Base-by-base conservation (phyloP, 179 eudicot species). In the Drosera spatulata region DNA sequence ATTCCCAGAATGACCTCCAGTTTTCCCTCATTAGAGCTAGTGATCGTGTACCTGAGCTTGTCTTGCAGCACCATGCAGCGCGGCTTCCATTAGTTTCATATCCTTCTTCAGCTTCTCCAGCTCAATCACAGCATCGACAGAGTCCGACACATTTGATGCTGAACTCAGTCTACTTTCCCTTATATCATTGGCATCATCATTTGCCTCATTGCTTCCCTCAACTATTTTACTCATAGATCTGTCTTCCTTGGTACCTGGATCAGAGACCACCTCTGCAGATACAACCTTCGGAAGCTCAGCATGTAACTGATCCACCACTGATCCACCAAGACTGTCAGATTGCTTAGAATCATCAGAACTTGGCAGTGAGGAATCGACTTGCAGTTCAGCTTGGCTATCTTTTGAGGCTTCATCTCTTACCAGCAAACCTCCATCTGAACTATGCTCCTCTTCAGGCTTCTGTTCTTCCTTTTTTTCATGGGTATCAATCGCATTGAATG, bases 71-170 rank as follows among this genome's bases (percentile, higher is more conserved):
- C 97, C 91, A 53, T 78, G 88, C 70, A 88, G 66, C 72, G 99
- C 97, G 49, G 81, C 61, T 81, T 89, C 99, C 99, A 93, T 89
- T 91, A 84, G 82, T 76, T 93, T 84, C 95, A 93, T 86, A 54
- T 93, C 97, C 79, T 68, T 88, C 72, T 78, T 91, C 73, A 86
- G 62, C 83, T 80, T 84, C 72, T 86, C 93, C 69, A 82, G 72
- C 77, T 91, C 98, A 72, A 58, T 60, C 73, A 63, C 69, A 54
- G 79, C 64, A 59, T 79, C 69, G 65, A 66, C 53, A 71, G 72
- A 54, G 45, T 73, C 80, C 46, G 89, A 65, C 37, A 61, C 65
- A 70, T 54, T 77, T 67, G 85, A 78, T 59, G 64, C 72, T 8
- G 85, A 67, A 71, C 79, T 75, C 46, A 76, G 51, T 69, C 61